Conservation (phyloP, 2,329 filamentous ascomycete genomes). For the Sarocladiaceae sp. region DNA sequence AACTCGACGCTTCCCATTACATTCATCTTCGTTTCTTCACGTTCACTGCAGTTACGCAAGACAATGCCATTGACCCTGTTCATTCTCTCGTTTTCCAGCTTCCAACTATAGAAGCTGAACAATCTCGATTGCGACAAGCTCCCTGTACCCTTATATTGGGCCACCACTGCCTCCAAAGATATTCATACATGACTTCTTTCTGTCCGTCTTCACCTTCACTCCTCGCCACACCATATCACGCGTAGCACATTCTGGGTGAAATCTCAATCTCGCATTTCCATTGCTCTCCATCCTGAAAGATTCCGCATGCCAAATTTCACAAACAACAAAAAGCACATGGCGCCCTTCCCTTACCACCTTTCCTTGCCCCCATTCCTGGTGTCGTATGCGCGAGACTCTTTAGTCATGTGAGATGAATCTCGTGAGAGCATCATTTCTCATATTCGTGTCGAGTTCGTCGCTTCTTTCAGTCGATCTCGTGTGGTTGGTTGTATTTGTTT, state of each 20-base stretch:
- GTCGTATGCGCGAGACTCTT: too few relatives aligned
- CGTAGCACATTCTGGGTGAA: too few relatives aligned
- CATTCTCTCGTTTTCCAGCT: not conserved
- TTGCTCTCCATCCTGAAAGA: conserved; percentile 2
- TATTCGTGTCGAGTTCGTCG: too few relatives aligned
- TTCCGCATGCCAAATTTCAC: not conserved
- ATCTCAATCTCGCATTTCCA: conserved; percentile 3
- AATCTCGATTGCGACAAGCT: too few relatives aligned
- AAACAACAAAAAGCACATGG: not conserved
- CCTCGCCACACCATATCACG: not conserved
- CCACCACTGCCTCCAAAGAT: not conserved
- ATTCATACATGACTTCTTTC: not conserved
- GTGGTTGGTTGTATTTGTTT: not conserved
- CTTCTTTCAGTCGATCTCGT: too few relatives aligned
- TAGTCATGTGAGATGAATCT: too few relatives aligned
- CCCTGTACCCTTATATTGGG: too few relatives aligned
- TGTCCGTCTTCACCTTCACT: not conserved
- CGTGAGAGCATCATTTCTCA: too few relatives aligned
- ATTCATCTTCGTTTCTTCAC: too few relatives aligned
- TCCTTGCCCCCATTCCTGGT: not conserved
- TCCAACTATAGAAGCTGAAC: too few relatives aligned
- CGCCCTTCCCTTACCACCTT: not conserved
- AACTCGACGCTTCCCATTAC: too few relatives aligned
- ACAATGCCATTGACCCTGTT: not conserved
- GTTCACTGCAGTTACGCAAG: not conserved